These are phyloP conservation scores for Mucor racemosus DNA, from an alignment of 371 early-diverging fungal species.

Conservation along the genomic window DNA sequence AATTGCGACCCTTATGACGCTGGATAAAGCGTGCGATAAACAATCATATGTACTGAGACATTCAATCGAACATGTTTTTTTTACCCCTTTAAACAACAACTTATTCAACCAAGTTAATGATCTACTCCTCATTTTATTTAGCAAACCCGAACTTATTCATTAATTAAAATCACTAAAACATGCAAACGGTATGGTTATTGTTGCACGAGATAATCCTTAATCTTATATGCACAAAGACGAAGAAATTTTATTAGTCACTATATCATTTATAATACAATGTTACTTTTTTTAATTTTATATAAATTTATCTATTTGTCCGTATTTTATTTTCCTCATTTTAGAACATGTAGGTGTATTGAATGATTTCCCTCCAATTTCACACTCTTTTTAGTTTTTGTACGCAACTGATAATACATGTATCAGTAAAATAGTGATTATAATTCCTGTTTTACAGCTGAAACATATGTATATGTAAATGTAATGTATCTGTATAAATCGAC, in stretches of 20 bases:
- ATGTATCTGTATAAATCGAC: no score
- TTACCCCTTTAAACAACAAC: neutral
- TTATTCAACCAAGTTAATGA: neutral
- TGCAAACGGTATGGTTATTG: neutral
- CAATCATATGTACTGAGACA: no score
- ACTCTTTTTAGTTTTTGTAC: neutral
- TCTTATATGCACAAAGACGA: neutral
- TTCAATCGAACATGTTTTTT: neutral
- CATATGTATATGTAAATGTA: neutral
- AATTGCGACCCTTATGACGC: no score
- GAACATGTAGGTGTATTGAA: neutral
- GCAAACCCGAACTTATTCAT: neutral
- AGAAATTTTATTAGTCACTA: no score
- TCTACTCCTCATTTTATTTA: neutral
- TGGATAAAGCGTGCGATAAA: no score
- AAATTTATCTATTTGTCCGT: neutral
- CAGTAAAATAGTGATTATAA: neutral
- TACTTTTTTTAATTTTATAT: conserved; percentile 7
- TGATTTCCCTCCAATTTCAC: neutral
- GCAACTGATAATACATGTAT: no score
- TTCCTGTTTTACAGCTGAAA: neutral
- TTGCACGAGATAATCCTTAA: conserved; percentile 19
- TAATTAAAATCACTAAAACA: neutral
- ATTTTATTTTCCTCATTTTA: neutral
- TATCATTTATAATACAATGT: neutral